Percentiles rank a stretch among this genome's conserved stretches.
phyloP scores from a whole-genome alignment of 345 rosid species.

The Cardamine resedifolia region DNA sequence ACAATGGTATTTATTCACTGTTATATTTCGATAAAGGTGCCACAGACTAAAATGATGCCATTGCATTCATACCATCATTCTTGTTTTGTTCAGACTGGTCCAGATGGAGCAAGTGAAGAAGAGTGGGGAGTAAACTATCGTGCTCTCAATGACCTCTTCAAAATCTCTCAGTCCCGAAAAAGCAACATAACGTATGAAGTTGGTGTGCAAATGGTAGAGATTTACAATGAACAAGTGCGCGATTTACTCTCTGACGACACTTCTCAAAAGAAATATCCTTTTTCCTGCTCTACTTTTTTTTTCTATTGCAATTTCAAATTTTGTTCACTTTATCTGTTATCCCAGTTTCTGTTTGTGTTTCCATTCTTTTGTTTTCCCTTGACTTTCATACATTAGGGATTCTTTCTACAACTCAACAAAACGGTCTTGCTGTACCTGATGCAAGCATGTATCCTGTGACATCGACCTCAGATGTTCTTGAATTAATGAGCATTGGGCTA shows the following conservation, averaged over 20 bases:
- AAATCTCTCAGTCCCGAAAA: constrained; percentile 55
- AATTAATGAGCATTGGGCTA: constrained; percentile 76
- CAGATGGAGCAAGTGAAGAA: constrained; percentile 59
- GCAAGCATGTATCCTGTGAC: constrained; percentile 75
- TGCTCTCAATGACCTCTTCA: constrained; percentile 81
- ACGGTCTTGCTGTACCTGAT: constrained; percentile 88
- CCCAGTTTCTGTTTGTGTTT: constrained; percentile 8
- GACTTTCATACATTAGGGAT: constrained; percentile 78
- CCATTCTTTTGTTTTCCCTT: constrained; percentile 44
- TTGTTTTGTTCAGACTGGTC: constrained; percentile 81
- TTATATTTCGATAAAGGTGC: too few species aligned
- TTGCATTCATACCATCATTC: too few species aligned
- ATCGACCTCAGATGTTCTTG: constrained; percentile 71
- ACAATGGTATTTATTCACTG: constrained; percentile 64
- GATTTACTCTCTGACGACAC: constrained; percentile 64
- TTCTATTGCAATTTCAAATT: neutral
- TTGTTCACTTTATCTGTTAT: neutral
- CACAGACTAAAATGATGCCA: too few species aligned
- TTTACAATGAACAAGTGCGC: constrained; percentile 89
- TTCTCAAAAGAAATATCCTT: constrained; percentile 88
- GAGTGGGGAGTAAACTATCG: constrained; percentile 90
- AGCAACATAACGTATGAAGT: constrained; percentile 55
- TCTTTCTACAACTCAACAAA: constrained; percentile 51
- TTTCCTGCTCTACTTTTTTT: neutral
- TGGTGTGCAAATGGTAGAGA: constrained; percentile 87